phyloP scores from a whole-genome alignment of 2,329 filamentous ascomycete genomes.

The Spiromastix sp. region DNA sequence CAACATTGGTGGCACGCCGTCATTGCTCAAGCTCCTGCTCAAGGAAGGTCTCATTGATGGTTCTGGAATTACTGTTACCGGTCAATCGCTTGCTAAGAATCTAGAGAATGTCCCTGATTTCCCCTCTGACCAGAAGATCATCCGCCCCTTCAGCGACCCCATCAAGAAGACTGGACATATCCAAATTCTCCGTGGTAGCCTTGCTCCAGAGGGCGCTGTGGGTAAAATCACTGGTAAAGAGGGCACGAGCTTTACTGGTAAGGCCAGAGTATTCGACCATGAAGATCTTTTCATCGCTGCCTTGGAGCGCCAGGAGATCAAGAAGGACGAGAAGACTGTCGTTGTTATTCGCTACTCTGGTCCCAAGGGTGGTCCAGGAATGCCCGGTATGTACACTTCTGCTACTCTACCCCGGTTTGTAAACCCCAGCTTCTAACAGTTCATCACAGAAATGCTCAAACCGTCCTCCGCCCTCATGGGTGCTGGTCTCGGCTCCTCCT shows the following conservation, averaged over 20 bases:
- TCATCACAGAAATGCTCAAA: slow-evolving; percentile 60
- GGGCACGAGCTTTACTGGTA: slow-evolving; percentile 56
- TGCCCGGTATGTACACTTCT: slow-evolving; percentile 36
- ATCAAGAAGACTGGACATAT: slow-evolving; percentile 64
- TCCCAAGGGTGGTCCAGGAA: slow-evolving; percentile 62
- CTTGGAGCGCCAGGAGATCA: slow-evolving; percentile 57
- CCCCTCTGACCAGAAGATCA: slow-evolving; percentile 59
- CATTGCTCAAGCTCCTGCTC: slow-evolving; percentile 48
- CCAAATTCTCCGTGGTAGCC: slow-evolving; percentile 59
- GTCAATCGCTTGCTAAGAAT: slow-evolving; percentile 49
- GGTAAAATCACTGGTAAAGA: slow-evolving; percentile 73
- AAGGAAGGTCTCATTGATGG: slow-evolving; percentile 50
- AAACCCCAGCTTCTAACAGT: slow-evolving; percentile 2
- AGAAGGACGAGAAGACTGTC: slow-evolving; percentile 66
- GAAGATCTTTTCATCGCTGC: slow-evolving; percentile 60
- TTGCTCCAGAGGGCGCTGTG: slow-evolving; percentile 60
- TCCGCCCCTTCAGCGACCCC: slow-evolving; percentile 55
- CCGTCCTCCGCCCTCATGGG: slow-evolving; percentile 65
- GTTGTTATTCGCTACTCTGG: slow-evolving; percentile 67
- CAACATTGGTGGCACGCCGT: slow-evolving; percentile 47
- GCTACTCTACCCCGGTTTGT: not conserved
- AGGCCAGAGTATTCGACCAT: slow-evolving; percentile 58
- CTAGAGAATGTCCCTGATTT: slow-evolving; percentile 51
- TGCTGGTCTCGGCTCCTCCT: slow-evolving; percentile 57
- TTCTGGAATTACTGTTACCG: slow-evolving; percentile 50